A percentile compares a stretch with the other conserved stretches of the same genome.
Evolutionary conservation across 257 asterid genomes (phyloP).

Genomic region (Datura wrightii): DNA sequence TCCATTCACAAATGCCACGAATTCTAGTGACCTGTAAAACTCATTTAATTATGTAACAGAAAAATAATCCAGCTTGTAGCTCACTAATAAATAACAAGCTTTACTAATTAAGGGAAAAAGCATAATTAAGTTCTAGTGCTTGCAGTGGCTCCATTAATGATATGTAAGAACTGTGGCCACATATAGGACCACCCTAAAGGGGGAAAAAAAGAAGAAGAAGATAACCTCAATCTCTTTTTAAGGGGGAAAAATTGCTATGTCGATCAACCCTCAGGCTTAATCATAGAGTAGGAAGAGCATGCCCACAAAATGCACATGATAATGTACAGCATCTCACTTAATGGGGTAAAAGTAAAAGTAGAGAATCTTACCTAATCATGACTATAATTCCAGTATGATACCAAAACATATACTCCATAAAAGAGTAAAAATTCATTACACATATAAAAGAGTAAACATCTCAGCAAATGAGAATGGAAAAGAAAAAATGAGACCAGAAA

Average conservation of each 20-base stretch:
- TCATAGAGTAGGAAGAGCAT: background rate
- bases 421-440: constrained; percentile 19
- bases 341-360: background rate
- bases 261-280: too few species aligned
- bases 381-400: background rate
- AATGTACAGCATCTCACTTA: background rate
- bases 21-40: background rate
- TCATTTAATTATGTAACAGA: constrained; percentile 10
- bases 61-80: background rate
- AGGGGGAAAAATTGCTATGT: background rate
- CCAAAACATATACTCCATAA: constrained; percentile 8
- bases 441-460: constrained; percentile 15
- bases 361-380: background rate
- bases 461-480: background rate
- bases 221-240: background rate
- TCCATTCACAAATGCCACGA: background rate
- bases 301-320: background rate
- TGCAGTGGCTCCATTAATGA: constrained; percentile 6
- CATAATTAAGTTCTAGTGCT: background rate
- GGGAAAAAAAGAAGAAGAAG: background rate
- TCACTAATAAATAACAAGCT: background rate
- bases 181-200: background rate
- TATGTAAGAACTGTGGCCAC: background rate
- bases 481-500: background rate
- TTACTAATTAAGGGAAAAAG: background rate